Conservation (phyloP, 2,329 filamentous ascomycete genomes). For the Escovopsis sp. region DNA sequence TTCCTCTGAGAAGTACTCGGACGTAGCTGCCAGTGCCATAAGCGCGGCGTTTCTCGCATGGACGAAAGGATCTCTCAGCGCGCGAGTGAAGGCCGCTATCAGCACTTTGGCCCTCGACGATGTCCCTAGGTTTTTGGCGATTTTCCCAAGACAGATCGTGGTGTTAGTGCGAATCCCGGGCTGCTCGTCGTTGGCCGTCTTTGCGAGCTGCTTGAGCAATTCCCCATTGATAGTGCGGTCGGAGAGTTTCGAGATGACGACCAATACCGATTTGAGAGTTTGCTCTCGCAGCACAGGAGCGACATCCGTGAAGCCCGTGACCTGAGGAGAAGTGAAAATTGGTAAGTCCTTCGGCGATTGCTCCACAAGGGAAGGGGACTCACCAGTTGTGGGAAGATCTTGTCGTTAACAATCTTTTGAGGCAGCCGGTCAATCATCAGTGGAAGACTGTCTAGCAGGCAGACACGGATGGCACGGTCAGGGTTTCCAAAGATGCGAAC, state of each 20-base stretch:
- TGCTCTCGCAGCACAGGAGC: slow-evolving; percentile 89
- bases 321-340: slow-evolving; percentile 26
- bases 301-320: slow-evolving; percentile 87
- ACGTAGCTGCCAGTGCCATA: slow-evolving; percentile 71
- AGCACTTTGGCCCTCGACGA: slow-evolving; percentile 78
- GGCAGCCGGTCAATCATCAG: slow-evolving; percentile 82
- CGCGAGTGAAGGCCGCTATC: slow-evolving; percentile 79
- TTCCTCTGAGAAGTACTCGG: slow-evolving; percentile 76
- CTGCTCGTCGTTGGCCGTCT: slow-evolving; percentile 94
- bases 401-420: slow-evolving; percentile 84
- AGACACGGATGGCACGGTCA: slow-evolving; percentile 83
- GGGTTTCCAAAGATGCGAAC: slow-evolving; percentile 80
- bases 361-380: neutral
- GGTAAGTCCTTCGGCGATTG: slow-evolving; percentile 12
- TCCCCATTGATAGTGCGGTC: slow-evolving; percentile 92
- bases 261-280: slow-evolving; percentile 85
- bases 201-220: slow-evolving; percentile 76
- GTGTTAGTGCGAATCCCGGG: slow-evolving; percentile 96
- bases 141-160: slow-evolving; percentile 92
- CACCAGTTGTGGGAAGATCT: slow-evolving; percentile 89
- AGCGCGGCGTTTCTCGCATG: slow-evolving; percentile 85
- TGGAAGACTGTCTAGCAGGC: slow-evolving; percentile 74
- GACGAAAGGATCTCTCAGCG: slow-evolving; percentile 83
- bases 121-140: slow-evolving; percentile 72
- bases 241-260: slow-evolving; percentile 75